Base-by-base conservation (phyloP, 164 flowering plant species). In the Tinospora cordifolia region DNA sequence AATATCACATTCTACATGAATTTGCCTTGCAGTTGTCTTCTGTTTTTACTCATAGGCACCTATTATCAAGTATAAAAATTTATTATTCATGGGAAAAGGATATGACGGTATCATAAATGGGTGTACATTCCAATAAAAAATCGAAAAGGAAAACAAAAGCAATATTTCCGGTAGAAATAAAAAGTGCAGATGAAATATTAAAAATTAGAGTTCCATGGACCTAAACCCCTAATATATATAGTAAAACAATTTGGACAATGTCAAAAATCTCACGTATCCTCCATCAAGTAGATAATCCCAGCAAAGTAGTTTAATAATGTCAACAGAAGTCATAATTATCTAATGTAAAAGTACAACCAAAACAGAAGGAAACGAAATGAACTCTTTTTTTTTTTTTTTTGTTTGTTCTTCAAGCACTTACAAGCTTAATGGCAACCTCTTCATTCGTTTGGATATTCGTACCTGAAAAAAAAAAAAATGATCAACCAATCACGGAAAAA, bases 341-440 rank as follows among this genome's bases (percentile, higher is more conserved):
- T 2, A 46, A 66, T n/a, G 2, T 46, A 39, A 67, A 41, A 1
- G 9, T 21, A 34, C 11, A 47, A 30, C 2, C 34, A 38, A 58
- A 69, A 22, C 46, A 22, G 15, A 12, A 2, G 21, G 24, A 15
- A 39, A 30, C 26, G 25, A 46, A 36, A 69, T 19, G 44, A 41
- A 13, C 46, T 40, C 27, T 65, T 8, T 46, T 63, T 64, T 44
- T 39, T 30, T 30, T 30, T 30, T 30, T 30, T 8, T 46, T 63
- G 60, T 44, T 39, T 30, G 2, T 30, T 30, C 4, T 30, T 30
- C 36, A 30, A 6, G 25, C 17, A 81, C 93, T 85, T 72, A 91
- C 97, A 64, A 91, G 95, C 84, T 91, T 91, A 79, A 91, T 86
- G 6, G 93, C 97, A 34, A 91, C 93, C 81, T 91, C 95, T 69